phyloP scores from a whole-genome alignment of 202 grass and related monocot species.

The Saccharum hybrid region DNA sequence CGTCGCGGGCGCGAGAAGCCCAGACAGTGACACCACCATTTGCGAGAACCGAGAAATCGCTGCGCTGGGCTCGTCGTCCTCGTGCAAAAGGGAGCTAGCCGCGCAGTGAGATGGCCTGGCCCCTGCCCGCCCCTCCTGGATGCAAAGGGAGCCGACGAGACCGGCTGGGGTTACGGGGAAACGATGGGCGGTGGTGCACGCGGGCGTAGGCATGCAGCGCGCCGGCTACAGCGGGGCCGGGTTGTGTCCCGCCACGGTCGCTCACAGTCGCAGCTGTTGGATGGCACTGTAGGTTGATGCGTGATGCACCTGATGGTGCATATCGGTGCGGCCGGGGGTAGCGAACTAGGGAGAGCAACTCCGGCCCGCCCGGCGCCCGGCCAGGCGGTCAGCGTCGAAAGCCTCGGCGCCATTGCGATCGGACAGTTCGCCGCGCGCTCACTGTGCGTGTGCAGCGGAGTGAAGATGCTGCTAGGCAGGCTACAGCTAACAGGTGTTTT shows the following conservation, averaged over 20 bases:
- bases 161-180: constrained; percentile 27
- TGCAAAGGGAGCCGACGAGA: constrained; percentile 5
- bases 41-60: background rate
- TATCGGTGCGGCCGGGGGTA: background rate
- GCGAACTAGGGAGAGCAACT: background rate
- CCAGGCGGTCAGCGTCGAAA: background rate
- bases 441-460: constrained; percentile 7
- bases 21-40: background rate
- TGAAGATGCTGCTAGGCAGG: background rate
- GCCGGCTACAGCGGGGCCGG: background rate
- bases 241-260: background rate
- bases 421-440: background rate
- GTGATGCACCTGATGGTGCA: background rate
- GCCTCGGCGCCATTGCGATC: background rate
- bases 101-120: background rate
- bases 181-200: background rate
- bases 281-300: constrained; percentile 12
- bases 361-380: background rate
- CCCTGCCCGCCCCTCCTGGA: background rate
- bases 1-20: background rate
- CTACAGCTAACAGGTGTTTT: background rate
- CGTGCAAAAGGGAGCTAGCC: background rate
- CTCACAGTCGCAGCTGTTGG: constrained; percentile 22
- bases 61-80: background rate
- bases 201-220: background rate